Conservation (phyloP, 139 green algal species). For the Chlamydomonas urium region DNA sequence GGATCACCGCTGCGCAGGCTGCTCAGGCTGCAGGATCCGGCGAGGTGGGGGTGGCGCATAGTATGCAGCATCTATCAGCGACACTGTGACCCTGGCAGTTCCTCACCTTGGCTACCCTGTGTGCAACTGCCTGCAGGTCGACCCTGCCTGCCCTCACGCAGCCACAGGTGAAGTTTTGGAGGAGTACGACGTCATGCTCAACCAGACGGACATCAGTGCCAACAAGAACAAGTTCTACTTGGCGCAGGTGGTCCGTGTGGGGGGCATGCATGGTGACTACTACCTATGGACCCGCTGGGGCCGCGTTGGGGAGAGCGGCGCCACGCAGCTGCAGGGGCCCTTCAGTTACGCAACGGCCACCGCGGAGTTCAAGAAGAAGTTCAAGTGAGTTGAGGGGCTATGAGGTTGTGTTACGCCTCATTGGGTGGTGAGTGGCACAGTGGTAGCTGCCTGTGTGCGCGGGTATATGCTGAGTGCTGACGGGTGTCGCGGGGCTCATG, state of each 20-base stretch:
- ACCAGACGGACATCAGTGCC: slow-evolving; percentile 42
- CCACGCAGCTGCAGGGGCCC: slow-evolving; percentile 20
- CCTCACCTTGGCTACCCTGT: no score
- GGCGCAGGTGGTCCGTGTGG: slow-evolving; percentile 25
- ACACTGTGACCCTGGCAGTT: no score
- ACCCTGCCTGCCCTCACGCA: neutral
- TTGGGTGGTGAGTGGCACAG: no score
- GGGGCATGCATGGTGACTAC: slow-evolving; percentile 15
- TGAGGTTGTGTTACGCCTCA: no score
- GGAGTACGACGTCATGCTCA: slow-evolving; percentile 43
- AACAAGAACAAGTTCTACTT: slow-evolving; percentile 60
- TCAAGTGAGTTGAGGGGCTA: no score
- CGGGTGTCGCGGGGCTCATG: no score
- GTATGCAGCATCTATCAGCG: no score
- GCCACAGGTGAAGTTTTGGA: slow-evolving; percentile 19
- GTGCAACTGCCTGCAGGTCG: no score
- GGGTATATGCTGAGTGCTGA: no score
- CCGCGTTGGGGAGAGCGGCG: slow-evolving; percentile 28
- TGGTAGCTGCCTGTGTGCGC: no score
- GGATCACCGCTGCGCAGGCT: neutral
- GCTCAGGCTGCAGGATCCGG: neutral
- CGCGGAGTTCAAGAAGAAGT: slow-evolving; percentile 26
- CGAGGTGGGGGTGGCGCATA: neutral
- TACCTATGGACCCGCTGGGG: slow-evolving; percentile 34
- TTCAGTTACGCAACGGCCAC: slow-evolving; percentile 9